Base-by-base conservation (phyloP, 2,329 filamentous ascomycete genomes). In the Hypoxylon sp. region DNA sequence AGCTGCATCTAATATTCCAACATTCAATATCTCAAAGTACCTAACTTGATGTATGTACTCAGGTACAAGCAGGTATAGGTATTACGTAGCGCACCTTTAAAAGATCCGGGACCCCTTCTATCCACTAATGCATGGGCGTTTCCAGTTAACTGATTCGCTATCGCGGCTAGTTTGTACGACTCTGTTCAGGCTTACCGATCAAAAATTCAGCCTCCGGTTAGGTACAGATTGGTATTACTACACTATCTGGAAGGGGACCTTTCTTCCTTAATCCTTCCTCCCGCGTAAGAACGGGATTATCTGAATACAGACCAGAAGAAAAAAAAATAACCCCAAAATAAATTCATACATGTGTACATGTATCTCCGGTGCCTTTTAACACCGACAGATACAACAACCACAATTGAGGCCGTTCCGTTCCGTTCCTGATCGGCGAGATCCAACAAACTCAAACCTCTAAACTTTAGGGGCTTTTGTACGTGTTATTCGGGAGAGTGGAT, bases 151-250 rank as follows among this genome's bases (percentile, higher is more conserved):
- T 67, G 62, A 70, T 70, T 70, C 62, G 65, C 65, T 60, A 55
- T 61, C 28, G 52, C 46, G 21, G 55, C 30, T 70, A 65, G 64
- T 53, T 43, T 65, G 64, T 70, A 55, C 61, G 43, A 65, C 60
- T n/a, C 36, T 63, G 53, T 63, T 36, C 50, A 65, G 68, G 68
- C 68, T 63, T 68, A 68, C 65, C 58, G 53, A 58, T 48, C 64
- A 63, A 68, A 68, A 70, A 58, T 65, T 68, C 65, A 70, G 68
- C 68, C 68, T 70, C 65, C 65, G 61, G 64, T 68, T 67, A 70
- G 61, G 67, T 70, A 69, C 67, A 63, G 55, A 62, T 62, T 17
- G 43, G 43, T 61, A 51, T 49, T 60, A 60, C 28, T 25, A 51
- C 53, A 60, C 38, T 52, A 60, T 63, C 43, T 45, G 28, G 56